phyloP scores from a whole-genome alignment of 2,329 filamentous ascomycete genomes.

The Fusarium sp. region DNA sequence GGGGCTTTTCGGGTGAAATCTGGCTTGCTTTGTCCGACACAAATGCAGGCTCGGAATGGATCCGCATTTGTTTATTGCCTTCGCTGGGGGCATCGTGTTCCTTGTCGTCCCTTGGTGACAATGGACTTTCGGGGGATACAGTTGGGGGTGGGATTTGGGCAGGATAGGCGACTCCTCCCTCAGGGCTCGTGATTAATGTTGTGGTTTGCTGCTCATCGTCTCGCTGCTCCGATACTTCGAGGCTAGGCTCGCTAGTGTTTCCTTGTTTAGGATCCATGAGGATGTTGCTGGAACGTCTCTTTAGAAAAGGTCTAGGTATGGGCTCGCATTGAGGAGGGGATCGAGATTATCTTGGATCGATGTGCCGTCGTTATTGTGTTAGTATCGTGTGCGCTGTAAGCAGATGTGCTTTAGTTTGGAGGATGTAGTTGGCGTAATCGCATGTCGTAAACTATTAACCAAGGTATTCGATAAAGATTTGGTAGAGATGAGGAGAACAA shows the following conservation, averaged over 20 bases:
- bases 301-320: background rate
- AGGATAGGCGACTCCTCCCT: conserved; percentile 29
- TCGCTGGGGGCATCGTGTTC: background rate
- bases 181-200: conserved; percentile 20
- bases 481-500: background rate
- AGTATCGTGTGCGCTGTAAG: conserved; percentile 5
- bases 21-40: background rate
- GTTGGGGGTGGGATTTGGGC: conserved; percentile 19
- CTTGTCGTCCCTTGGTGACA: conserved; percentile 15
- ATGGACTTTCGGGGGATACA: conserved; percentile 27
- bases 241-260: conserved; percentile 16
- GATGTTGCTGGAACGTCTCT: conserved; percentile 1
- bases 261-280: conserved; percentile 20
- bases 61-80: conserved; percentile 1
- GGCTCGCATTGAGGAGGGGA: background rate
- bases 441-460: background rate
- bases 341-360: background rate
- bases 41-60: conserved; percentile 10
- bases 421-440: conserved; percentile 5
- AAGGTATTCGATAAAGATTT: background rate
- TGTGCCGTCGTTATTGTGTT: conserved; percentile 8
- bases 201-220: conserved; percentile 7
- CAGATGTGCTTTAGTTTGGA: conserved; percentile 1
- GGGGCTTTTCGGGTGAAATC: conserved; percentile 7
- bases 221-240: conserved; percentile 23